phyloP scores from a whole-genome alignment of 2,329 filamentous ascomycete species.

The Seiridium cupressi region DNA sequence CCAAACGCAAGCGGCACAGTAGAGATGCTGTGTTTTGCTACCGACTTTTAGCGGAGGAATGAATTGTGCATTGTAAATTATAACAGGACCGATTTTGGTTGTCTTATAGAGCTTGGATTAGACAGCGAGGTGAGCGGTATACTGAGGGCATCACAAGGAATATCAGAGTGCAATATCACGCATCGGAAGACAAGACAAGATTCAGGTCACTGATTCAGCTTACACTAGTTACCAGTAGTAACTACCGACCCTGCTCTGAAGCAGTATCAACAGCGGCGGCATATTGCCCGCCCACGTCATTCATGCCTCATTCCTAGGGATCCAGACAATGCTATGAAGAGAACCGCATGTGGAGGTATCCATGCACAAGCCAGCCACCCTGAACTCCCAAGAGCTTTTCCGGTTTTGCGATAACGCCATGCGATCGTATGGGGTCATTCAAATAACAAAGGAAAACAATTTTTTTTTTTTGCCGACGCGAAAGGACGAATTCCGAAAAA shows the following conservation, averaged over 20 bases:
- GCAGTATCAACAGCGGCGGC: neutral
- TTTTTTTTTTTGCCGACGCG: neutral
- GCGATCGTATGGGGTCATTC: slow-evolving; percentile 4
- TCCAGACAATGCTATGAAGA: neutral
- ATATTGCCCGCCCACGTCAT: neutral
- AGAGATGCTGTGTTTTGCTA: no score
- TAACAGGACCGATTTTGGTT: neutral
- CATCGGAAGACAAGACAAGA: neutral
- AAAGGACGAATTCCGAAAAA: neutral
- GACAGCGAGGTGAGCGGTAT: neutral
- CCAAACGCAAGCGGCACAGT: neutral
- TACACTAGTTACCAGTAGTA: slow-evolving; percentile 1
- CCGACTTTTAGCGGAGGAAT: neutral
- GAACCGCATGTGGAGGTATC: neutral
- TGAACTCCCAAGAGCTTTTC: slow-evolving; percentile 7
- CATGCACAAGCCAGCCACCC: slow-evolving; percentile 7
- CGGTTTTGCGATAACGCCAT: slow-evolving; percentile 5
- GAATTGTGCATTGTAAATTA: neutral
- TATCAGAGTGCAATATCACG: neutral
- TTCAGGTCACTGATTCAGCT: slow-evolving; percentile 3
- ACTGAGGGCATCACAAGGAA: neutral
- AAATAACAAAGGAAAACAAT: neutral
- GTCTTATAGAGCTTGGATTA: neutral
- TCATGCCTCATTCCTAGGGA: neutral
- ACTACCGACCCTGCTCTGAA: neutral